phyloP scores from a whole-genome alignment of 768 basidiomycete genomes.

The Gelatoporia subvermispora region DNA sequence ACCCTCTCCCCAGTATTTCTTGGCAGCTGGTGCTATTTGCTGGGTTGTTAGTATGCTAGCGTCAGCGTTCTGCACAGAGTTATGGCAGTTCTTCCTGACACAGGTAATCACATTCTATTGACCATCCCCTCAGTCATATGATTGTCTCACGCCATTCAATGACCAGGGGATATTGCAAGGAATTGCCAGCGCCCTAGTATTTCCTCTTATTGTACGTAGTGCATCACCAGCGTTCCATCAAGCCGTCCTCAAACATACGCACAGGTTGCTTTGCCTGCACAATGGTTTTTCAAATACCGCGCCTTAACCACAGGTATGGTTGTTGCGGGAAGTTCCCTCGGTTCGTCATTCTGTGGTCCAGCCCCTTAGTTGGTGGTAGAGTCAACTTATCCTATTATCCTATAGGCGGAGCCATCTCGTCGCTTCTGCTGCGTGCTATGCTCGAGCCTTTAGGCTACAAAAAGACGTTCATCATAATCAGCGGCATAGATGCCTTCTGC shows the following conservation, averaged over 20 bases:
- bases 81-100: slow-evolving; percentile 20
- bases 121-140: neutral
- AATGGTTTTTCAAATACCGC: slow-evolving; percentile 28
- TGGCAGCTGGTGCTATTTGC: slow-evolving; percentile 14
- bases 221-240: neutral
- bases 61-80: slow-evolving; percentile 15
- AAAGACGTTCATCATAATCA: slow-evolving; percentile 17
- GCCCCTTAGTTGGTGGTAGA: neutral
- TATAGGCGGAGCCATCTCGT: slow-evolving; percentile 18
- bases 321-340: slow-evolving; percentile 23
- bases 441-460: slow-evolving; percentile 12
- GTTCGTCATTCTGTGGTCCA: neutral
- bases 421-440: slow-evolving; percentile 17
- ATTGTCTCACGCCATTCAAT: neutral
- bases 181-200: slow-evolving; percentile 12
- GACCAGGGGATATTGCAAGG: slow-evolving; percentile 16
- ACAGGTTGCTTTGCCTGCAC: slow-evolving; percentile 22
- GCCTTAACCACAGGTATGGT: slow-evolving; percentile 30
- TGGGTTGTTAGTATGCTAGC: slow-evolving; percentile 21
- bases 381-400: neutral
- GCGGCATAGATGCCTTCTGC: slow-evolving; percentile 13
- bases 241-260: neutral
- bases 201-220: slow-evolving; percentile 14
- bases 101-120: slow-evolving; percentile 6
- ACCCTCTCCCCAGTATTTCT: slow-evolving; percentile 1